Conservation (phyloP, 163 green algal species). For the Scenedesmus sp. region DNA sequence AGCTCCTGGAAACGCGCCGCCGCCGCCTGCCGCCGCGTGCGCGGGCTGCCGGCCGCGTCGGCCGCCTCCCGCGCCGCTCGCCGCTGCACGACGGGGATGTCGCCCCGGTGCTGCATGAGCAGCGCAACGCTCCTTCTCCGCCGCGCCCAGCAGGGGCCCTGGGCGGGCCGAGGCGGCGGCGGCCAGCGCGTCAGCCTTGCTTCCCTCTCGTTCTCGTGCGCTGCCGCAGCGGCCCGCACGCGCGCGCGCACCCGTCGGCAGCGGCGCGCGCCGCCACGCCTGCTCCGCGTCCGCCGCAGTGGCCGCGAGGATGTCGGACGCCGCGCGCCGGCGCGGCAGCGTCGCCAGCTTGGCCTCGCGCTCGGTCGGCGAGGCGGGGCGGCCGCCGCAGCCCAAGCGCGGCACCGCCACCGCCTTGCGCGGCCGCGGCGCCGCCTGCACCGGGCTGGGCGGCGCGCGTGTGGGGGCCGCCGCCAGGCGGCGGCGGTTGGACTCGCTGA, state of each 20-base stretch:
- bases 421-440: no score
- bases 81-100: neutral
- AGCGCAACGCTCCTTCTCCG: slow-evolving; percentile 38
- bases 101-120: slow-evolving; percentile 34
- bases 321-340: slow-evolving; percentile 11
- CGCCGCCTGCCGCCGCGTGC: no score
- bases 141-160: slow-evolving; percentile 22
- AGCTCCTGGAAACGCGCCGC: slow-evolving; percentile 16
- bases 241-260: neutral
- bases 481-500: no score
- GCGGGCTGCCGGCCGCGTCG: no score
- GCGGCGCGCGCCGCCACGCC: slow-evolving; percentile 4
- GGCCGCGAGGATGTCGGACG: slow-evolving; percentile 10
- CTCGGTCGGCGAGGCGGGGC: neutral
- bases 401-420: slow-evolving; percentile 31
- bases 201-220: neutral
- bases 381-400: slow-evolving; percentile 1
- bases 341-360: neutral
- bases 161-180: no score
- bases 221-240: no score
- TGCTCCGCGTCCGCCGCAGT: slow-evolving; percentile 4
- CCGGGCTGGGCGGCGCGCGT: no score
- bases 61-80: no score
- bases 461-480: no score
- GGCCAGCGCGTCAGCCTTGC: neutral